Conservation (phyloP, 2,329 filamentous ascomycete species). For the Metarhizium album region DNA sequence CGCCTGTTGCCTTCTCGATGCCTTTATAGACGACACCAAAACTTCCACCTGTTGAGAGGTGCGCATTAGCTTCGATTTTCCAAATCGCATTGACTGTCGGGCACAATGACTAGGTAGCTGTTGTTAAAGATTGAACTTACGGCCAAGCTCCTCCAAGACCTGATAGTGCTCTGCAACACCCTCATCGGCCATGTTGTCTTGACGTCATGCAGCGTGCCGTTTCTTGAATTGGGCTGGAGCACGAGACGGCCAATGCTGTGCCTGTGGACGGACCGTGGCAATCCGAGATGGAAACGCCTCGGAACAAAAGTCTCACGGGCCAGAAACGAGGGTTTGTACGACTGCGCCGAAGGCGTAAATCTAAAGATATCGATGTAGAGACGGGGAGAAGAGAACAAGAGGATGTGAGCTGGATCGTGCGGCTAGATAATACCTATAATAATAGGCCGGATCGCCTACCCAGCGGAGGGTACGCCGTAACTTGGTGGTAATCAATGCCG, state of each 20-base stretch:
- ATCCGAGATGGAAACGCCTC: background rate
- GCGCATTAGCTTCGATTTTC: background rate
- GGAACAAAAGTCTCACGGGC: background rate
- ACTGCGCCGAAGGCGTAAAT: background rate
- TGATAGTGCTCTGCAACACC: constrained; percentile 79
- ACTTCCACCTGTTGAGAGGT: constrained; percentile 59
- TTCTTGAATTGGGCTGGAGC: background rate
- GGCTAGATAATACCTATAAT: constrained; percentile 3
- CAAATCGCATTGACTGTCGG: background rate
- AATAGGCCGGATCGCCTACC: background rate
- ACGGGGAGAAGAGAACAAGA: background rate
- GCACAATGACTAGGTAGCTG: background rate
- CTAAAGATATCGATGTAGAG: background rate
- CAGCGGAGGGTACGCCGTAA: background rate
- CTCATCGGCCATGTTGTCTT: constrained; percentile 42
- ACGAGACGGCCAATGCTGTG: background rate
- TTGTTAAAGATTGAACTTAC: constrained; percentile 42
- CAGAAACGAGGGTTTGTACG: background rate
- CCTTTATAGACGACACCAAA: constrained; percentile 97
- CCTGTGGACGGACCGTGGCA: background rate
- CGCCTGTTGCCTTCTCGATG: constrained; percentile 80
- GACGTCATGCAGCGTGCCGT: constrained; percentile 14
- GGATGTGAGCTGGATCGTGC: constrained; percentile 1
- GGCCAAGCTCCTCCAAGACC: constrained; percentile 90
- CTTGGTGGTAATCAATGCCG: background rate